Evolutionary conservation across 768 basidiomycete species (phyloP).

Genomic region (Russula emetica): DNA sequence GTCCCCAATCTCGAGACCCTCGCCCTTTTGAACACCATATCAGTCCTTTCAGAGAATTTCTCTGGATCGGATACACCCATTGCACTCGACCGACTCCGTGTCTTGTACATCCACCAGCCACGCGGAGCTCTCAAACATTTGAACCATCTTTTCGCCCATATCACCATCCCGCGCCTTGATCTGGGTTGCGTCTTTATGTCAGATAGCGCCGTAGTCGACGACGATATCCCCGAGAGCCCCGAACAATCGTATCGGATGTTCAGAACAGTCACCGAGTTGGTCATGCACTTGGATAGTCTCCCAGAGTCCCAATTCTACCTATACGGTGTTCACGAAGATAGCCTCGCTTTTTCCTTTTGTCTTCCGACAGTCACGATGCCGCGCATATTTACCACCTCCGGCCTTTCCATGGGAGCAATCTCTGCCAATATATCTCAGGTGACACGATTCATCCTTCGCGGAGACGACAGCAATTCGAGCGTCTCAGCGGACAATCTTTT

Average conservation of each 20-base stretch:
- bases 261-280: conserved; percentile 16
- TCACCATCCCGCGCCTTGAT: conserved; percentile 20
- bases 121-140: conserved; percentile 20
- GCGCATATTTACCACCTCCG: conserved; percentile 6
- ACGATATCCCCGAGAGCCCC: conserved; percentile 20
- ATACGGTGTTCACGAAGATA: conserved; percentile 18
- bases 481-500: conserved; percentile 17
- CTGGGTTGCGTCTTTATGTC: conserved; percentile 20
- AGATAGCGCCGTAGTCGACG: conserved; percentile 22
- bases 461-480: conserved; percentile 19
- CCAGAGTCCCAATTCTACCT: conserved; percentile 23
- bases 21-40: conserved; percentile 21
- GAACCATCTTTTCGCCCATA: conserved; percentile 15
- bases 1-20: conserved; percentile 20
- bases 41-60: conserved; percentile 18
- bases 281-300: conserved; percentile 22
- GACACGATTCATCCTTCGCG: conserved; percentile 17
- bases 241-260: conserved; percentile 14
- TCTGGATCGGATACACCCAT: conserved; percentile 15
- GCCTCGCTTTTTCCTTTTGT: conserved; percentile 17
- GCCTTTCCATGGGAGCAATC: conserved; percentile 15
- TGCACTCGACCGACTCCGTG: conserved; percentile 19
- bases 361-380: conserved; percentile 18
- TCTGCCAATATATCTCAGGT: conserved; percentile 20
- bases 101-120: conserved; percentile 18